These are phyloP conservation scores for Discostella stelligera DNA, from an alignment of 352 stramenopile genomes.

Conservation along the genomic window DNA sequence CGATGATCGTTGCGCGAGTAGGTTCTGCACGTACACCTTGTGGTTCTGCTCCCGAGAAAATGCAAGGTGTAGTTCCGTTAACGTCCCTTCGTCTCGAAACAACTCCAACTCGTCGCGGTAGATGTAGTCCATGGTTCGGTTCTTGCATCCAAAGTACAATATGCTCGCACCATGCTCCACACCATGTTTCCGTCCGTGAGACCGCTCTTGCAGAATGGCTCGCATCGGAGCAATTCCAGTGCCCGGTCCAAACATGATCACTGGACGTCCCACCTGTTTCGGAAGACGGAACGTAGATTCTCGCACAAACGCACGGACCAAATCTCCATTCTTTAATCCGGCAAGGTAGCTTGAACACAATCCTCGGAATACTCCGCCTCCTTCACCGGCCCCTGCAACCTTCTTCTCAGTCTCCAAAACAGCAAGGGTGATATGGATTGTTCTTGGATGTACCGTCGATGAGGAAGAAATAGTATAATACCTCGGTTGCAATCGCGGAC, in stretches of 20 bases:
- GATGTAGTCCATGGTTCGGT: slow-evolving; percentile 91
- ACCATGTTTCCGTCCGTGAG: slow-evolving; percentile 74
- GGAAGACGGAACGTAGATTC: slow-evolving; percentile 95
- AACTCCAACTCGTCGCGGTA: slow-evolving; percentile 93
- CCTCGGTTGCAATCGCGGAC: slow-evolving; percentile 90
- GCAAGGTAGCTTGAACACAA: slow-evolving; percentile 93
- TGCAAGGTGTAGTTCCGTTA: slow-evolving; percentile 90
- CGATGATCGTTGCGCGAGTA: slow-evolving; percentile 78
- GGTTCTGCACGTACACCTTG: slow-evolving; percentile 98
- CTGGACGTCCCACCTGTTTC: slow-evolving; percentile 85
- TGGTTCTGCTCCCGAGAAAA: slow-evolving; percentile 91
- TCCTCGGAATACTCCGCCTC: slow-evolving; percentile 82
- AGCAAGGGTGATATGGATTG: slow-evolving; percentile 92
- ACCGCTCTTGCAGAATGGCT: slow-evolving; percentile 93
- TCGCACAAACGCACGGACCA: slow-evolving; percentile 89
- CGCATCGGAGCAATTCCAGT: slow-evolving; percentile 97
- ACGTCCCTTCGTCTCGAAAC: slow-evolving; percentile 85
- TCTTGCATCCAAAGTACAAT: slow-evolving; percentile 96
- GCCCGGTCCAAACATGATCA: slow-evolving; percentile 94
- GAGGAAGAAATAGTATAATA: slow-evolving; percentile 99
- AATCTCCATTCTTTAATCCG: slow-evolving; percentile 60
- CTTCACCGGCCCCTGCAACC: background rate
- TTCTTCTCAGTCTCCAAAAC: slow-evolving; percentile 87
- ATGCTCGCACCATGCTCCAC: slow-evolving; percentile 85
- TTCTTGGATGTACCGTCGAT: slow-evolving; percentile 87